Percentiles rank a stretch among this genome's conserved stretches.
These are phyloP conservation scores for Colletotrichum trifolii DNA, from an alignment of 2,329 filamentous ascomycete species.

Conservation along the genomic window DNA sequence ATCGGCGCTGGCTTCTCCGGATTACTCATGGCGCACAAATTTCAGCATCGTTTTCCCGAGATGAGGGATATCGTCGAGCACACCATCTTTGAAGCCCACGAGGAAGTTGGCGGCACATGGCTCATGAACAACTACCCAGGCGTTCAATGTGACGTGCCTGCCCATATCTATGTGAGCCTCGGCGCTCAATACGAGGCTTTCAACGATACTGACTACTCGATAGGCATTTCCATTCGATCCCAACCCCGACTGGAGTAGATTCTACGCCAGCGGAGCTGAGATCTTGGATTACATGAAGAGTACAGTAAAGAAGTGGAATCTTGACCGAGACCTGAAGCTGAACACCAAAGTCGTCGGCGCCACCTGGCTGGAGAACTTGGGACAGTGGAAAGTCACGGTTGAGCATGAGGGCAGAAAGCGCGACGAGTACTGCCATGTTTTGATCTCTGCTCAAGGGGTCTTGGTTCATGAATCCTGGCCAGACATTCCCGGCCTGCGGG, in stretches of 20 bases:
- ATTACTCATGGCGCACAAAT: slow-evolving; percentile 48
- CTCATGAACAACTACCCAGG: slow-evolving; percentile 46
- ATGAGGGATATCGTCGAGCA: slow-evolving; percentile 39
- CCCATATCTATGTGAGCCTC: slow-evolving; percentile 38
- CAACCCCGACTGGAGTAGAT: slow-evolving; percentile 68
- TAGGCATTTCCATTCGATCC: slow-evolving; percentile 63
- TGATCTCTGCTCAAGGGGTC: slow-evolving; percentile 37
- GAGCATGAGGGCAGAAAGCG: slow-evolving; percentile 33
- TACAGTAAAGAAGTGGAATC: slow-evolving; percentile 55
- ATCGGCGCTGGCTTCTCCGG: slow-evolving; percentile 49
- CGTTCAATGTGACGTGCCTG: slow-evolving; percentile 42
- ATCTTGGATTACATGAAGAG: slow-evolving; percentile 65
- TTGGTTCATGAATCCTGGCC: slow-evolving; percentile 54
- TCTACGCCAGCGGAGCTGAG: slow-evolving; percentile 67
- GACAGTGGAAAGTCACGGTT: slow-evolving; percentile 39
- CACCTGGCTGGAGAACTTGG: slow-evolving; percentile 40
- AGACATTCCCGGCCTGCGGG: slow-evolving; percentile 55
- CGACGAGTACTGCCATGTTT: slow-evolving; percentile 37
- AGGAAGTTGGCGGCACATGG: slow-evolving; percentile 49
- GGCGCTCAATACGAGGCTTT: background rate
- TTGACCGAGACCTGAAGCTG: slow-evolving; percentile 49
- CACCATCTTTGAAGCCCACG: slow-evolving; percentile 45
- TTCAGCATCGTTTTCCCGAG: slow-evolving; percentile 48
- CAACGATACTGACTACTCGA: background rate
- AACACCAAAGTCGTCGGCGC: slow-evolving; percentile 47